Evolutionary conservation across 768 basidiomycete species (phyloP), one percentile per base, ranked within the genome.

Genomic region (Boletus rex-veris): DNA sequence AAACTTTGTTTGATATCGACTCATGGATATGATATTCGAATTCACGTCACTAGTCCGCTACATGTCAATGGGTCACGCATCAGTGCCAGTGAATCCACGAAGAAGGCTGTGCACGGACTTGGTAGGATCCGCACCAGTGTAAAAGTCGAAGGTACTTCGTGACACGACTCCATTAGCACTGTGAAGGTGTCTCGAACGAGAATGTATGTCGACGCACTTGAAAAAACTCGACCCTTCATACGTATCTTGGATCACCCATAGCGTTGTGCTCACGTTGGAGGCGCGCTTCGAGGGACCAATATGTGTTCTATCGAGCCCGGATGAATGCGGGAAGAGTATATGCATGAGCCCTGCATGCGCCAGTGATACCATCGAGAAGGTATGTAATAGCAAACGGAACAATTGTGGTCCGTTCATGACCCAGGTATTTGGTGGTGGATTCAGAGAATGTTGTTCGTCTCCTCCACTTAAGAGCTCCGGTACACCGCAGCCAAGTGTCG

Each of bases 31-130:
- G 16, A 35, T 26, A 11, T 31, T 39, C 10, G 42, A n/a, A 73
- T 83, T 58, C 71, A 90, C 87, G 75, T 80, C 51, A 91, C 88
- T 49, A 77, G 75, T 43, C 89, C 89, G 63, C 89, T 92, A 60
- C 30, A 53, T 41, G 19, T 19, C 19, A 19, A 19, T 24, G 42
- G 50, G 41, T 33, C 44, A 14, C 50, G 42, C 16, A 55, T 62
- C 50, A 63, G 51, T 62, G 52, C 49, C 45, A 47, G 39, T 30
- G 45, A 30, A 35, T 44, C 41, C 57, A 43, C 41, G 61, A 54
- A 39, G 53, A 45, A 44, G 21, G 24, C 39, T 54, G 26, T 26
- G 31, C 31, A 41, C 63, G 33, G 55, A 54, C 88, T 86, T 75
- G 26, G 88, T 90, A 40, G 88, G 88, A 73, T 90, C 88, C 8